Percentiles rank a stretch among this genome's conserved stretches.
These are phyloP conservation scores for Stemphylium vesicarium DNA, from an alignment of 2,329 filamentous ascomycete species.

Conservation along the genomic window DNA sequence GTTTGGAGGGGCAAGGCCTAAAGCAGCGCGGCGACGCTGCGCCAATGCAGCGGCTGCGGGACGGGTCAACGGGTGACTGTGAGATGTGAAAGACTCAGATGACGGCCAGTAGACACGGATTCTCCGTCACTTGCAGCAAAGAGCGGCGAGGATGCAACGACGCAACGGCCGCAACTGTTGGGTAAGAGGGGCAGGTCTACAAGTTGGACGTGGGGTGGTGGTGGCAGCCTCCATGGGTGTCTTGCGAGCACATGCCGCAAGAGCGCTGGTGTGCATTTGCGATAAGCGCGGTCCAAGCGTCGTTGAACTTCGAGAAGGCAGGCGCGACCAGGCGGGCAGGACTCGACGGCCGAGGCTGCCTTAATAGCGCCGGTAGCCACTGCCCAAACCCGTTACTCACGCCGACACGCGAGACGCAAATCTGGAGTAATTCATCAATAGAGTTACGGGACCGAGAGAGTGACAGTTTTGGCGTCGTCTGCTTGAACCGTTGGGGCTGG, in stretches of 20 bases:
- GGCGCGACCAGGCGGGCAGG: conserved; percentile 9
- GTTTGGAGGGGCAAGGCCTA: conserved; percentile 9
- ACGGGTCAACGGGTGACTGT: conserved; percentile 11
- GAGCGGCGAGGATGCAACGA: neutral
- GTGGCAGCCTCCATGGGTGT: neutral
- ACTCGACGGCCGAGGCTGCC: conserved; percentile 6
- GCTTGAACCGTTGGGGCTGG: conserved; percentile 1
- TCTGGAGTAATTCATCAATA: conserved; percentile 12
- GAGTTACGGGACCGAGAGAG: conserved; percentile 7
- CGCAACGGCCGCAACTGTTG: neutral
- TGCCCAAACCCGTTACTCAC: conserved; percentile 5
- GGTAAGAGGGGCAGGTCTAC: neutral
- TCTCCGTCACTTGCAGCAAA: too few relatives aligned
- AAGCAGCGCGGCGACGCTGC: conserved; percentile 5
- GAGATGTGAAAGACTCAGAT: neutral
- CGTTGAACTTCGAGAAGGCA: conserved; percentile 12
- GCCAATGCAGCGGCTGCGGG: conserved; percentile 2
- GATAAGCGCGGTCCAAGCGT: conserved; percentile 13
- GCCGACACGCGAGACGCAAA: conserved; percentile 12
- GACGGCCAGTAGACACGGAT: neutral
- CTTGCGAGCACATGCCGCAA: conserved; percentile 19
- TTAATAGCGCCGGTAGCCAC: conserved; percentile 9
- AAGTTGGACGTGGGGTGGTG: neutral
- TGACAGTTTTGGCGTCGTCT: conserved; percentile 6
- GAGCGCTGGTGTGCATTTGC: neutral